phyloP scores from a whole-genome alignment of 495 filamentous ascomycete species.

The Echria macrotheca region DNA sequence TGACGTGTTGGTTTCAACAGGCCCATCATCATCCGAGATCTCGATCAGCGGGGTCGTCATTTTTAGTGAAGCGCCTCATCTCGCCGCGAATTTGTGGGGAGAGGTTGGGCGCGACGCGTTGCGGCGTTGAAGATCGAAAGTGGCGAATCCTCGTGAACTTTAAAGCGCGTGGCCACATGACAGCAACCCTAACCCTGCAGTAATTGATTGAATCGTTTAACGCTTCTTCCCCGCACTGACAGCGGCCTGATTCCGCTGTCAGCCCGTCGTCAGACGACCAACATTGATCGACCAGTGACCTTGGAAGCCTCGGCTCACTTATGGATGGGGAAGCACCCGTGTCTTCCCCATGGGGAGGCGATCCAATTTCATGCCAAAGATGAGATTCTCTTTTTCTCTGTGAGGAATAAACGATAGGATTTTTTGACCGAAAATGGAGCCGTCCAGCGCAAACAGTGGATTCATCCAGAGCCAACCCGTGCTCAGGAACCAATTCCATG shows the following conservation, averaged over 20 bases:
- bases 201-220: too few relatives aligned
- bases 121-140: neutral
- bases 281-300: too few relatives aligned
- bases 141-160: neutral
- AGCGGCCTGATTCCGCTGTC: too few relatives aligned
- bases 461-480: slow-evolving; percentile 45
- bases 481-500: slow-evolving; percentile 43
- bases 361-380: too few relatives aligned
- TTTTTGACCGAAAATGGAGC: slow-evolving; percentile 34
- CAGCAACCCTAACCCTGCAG: neutral
- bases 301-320: too few relatives aligned
- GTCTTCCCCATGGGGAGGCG: too few relatives aligned
- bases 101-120: neutral
- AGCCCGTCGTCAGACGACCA: too few relatives aligned
- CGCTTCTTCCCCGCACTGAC: too few relatives aligned
- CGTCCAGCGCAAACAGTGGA: slow-evolving; percentile 42
- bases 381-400: too few relatives aligned
- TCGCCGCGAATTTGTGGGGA: neutral
- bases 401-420: too few relatives aligned
- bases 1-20: neutral
- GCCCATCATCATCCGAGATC: slow-evolving; percentile 23
- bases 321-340: too few relatives aligned
- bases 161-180: slow-evolving; percentile 14
- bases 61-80: slow-evolving; percentile 2
- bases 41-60: slow-evolving; percentile 18